Evolutionary conservation across 495 filamentous ascomycete genomes (phyloP), one percentile per base, ranked within the genome.

Genomic region (Penicillium flavigenum): DNA sequence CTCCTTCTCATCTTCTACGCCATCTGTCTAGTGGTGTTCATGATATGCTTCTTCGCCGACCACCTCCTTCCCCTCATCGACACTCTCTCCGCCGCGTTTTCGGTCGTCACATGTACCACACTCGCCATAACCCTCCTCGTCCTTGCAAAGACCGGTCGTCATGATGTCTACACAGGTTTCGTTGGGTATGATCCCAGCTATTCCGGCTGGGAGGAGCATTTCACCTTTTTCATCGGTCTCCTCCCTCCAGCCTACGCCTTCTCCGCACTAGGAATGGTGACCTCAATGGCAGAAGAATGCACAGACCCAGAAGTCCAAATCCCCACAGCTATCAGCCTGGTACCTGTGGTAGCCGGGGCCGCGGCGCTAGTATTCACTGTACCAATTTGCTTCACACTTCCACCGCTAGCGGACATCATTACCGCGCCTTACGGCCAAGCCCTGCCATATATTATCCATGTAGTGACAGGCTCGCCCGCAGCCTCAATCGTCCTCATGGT

Each of bases 401-500:
- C 20, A 47, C 77, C 46, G 78, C 79, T 54, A 69, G 82, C 44
- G 69, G 83, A 16, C 80, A 80, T 68, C 67, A 26, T 41, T 16
- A 19, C 24, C 16, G 50, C 36, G 1, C 87, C 32, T 70, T 84
- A 9, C 75, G 86, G 72, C 81, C 70, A 63, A 64, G 57, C 60
- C 10, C 57, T 67, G 1, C 56, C 60, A 2, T 31, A 59, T 10
- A 56, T 63, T n/a, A 54, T 66, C 19, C 55, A 56, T 20, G 59
- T 52, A 19, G 46, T 60, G 29, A 62, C 47, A 12, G 67, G 60
- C 43, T 59, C 56, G 47, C 55, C 65, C 6, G 57, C 50, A 2
- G 86, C 86, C 4, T 86, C 84, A 2, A 84, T 91, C 42, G 84
- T 78, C 6, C 76, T 91, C 0, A 76, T 88, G 20, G 80, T 88